Percentiles rank a stretch among this genome's conserved stretches.
Conservation (phyloP, 371 early-diverging fungal genomes). For the Rhizopus microsporus region DNA sequence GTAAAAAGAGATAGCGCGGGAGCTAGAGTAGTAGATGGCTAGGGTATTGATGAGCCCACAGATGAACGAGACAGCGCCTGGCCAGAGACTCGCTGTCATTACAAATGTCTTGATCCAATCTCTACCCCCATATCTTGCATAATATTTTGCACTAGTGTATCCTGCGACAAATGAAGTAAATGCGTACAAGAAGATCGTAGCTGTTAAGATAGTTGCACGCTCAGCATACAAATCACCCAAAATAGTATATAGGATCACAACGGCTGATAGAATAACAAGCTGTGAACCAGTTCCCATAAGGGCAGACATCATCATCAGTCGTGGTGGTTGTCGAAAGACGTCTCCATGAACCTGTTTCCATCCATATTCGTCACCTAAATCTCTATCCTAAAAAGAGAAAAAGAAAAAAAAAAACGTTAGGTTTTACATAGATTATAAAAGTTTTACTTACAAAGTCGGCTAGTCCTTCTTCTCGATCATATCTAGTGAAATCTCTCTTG, state of each 20-base stretch:
- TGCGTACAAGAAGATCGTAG: constrained; percentile 80
- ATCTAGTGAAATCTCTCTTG: constrained; percentile 77
- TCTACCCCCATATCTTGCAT: constrained; percentile 72
- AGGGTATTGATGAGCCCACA: constrained; percentile 71
- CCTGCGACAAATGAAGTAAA: constrained; percentile 73
- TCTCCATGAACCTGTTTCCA: constrained; percentile 92
- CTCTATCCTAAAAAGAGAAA: constrained; percentile 61
- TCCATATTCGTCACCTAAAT: constrained; percentile 86
- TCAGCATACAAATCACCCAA: constrained; percentile 75
- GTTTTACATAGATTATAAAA: background rate
- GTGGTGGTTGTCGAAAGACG: constrained; percentile 80
- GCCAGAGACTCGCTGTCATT: constrained; percentile 74
- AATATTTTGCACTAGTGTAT: constrained; percentile 70
- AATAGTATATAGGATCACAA: constrained; percentile 74
- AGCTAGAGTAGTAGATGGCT: constrained; percentile 74
- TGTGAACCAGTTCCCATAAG: constrained; percentile 78
- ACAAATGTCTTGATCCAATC: constrained; percentile 75
- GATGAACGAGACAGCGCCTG: constrained; percentile 59
- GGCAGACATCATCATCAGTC: constrained; percentile 68
- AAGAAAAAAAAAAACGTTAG: background rate
- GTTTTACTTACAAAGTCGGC: constrained; percentile 64
- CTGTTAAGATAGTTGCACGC: constrained; percentile 78
- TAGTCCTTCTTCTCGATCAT: constrained; percentile 75
- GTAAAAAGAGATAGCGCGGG: constrained; percentile 80
- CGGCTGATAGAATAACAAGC: constrained; percentile 58